Conservation (phyloP, 345 rosid species). For the Eucalyptus regnans region DNA sequence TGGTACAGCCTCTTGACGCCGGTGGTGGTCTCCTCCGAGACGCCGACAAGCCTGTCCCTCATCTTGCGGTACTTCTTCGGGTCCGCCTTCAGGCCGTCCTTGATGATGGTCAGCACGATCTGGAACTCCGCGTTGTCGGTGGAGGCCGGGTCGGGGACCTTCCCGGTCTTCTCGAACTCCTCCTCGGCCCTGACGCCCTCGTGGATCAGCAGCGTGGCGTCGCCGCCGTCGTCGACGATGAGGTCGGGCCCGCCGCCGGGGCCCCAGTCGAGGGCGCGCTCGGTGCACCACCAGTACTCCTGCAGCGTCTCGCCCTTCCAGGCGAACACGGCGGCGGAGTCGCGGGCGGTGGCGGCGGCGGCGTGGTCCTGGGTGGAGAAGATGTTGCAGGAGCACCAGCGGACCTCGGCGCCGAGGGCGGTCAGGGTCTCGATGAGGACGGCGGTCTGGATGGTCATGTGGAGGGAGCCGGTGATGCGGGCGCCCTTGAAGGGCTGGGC, state of each 20-base stretch:
- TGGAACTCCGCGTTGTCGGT: conserved; percentile 87
- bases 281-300: conserved; percentile 99
- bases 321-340: conserved; percentile 85
- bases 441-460: conserved; percentile 93
- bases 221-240: conserved; percentile 89
- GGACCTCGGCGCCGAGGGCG: conserved; percentile 80
- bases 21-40: conserved; percentile 85
- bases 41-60: conserved; percentile 81
- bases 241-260: conserved; percentile 78
- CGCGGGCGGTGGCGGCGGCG: conserved; percentile 81
- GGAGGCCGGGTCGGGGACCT: conserved; percentile 57
- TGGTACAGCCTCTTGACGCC: conserved; percentile 85
- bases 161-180: conserved; percentile 56
- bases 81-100: conserved; percentile 58
- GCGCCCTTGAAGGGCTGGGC: conserved; percentile 90
- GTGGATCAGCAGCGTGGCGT: conserved; percentile 78
- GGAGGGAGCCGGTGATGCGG: conserved; percentile 80
- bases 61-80: conserved; percentile 61
- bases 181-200: conserved; percentile 89
- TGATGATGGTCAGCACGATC: conserved; percentile 61
- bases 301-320: conserved; percentile 93
- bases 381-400: conserved; percentile 96
- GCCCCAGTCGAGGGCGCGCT: conserved; percentile 90
- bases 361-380: conserved; percentile 97
- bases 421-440: conserved; percentile 87